Conservation (phyloP, 2,329 filamentous ascomycete genomes). For the Alternaria sp. region DNA sequence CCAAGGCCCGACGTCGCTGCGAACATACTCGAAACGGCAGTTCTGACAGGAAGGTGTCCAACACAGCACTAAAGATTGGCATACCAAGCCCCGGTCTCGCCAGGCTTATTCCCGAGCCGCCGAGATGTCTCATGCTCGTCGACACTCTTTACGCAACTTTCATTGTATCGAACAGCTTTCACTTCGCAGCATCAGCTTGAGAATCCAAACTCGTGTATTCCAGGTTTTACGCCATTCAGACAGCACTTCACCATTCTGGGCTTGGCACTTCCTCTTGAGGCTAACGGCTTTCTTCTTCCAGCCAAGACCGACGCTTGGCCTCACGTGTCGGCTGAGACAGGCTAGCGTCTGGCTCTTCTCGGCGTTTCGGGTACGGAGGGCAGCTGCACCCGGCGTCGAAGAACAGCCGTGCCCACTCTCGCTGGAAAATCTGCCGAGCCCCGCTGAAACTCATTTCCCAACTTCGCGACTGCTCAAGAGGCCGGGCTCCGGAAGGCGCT, state of each 20-base stretch:
- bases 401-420: not conserved
- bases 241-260: conserved; percentile 12
- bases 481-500: not conserved
- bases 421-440: not conserved
- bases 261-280: conserved; percentile 31
- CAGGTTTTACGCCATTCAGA: conserved; percentile 2
- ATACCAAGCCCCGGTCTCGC: conserved; percentile 37
- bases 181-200: not conserved
- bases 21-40: conserved; percentile 37
- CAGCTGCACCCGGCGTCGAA: not conserved
- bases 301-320: conserved; percentile 26
- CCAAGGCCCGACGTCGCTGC: conserved; percentile 12
- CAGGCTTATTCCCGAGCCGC: conserved; percentile 20
- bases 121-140: not conserved
- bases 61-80: conserved; percentile 47
- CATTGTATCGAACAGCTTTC: not conserved
- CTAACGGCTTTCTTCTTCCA: conserved; percentile 22
- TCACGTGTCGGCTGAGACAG: conserved; percentile 12
- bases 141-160: not conserved
- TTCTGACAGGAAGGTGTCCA: conserved; percentile 26
- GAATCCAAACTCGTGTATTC: not conserved
- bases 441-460: not conserved
- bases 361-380: not conserved
- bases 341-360: not conserved
- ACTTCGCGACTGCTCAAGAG: not conserved